phyloP scores from a whole-genome alignment of 768 basidiomycete genomes.

The Pulveroboletus sp. region DNA sequence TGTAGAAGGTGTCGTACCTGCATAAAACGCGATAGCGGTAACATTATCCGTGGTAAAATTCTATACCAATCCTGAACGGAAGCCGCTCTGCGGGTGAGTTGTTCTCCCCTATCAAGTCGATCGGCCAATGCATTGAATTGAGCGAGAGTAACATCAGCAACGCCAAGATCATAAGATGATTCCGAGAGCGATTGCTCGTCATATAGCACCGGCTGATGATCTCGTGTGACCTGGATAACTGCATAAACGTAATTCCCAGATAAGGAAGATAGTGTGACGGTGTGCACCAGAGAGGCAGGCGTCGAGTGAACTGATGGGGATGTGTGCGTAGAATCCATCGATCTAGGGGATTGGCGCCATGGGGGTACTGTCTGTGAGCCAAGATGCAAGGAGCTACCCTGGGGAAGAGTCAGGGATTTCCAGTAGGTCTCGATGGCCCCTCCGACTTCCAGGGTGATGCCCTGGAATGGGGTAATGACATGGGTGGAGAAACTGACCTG shows the following conservation, averaged over 20 bases:
- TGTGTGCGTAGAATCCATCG: slow-evolving; percentile 54
- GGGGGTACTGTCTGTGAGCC: slow-evolving; percentile 35
- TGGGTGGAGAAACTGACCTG: slow-evolving; percentile 87
- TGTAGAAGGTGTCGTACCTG: slow-evolving; percentile 44
- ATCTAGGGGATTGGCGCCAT: slow-evolving; percentile 30
- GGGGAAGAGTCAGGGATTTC: slow-evolving; percentile 62
- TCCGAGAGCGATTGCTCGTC: slow-evolving; percentile 73
- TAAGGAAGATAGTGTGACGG: slow-evolving; percentile 83
- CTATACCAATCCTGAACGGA: slow-evolving; percentile 43
- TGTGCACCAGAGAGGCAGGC: slow-evolving; percentile 43
- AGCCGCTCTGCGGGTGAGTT: slow-evolving; percentile 27
- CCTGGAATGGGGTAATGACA: slow-evolving; percentile 84
- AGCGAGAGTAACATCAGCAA: slow-evolving; percentile 75
- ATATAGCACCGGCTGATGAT: slow-evolving; percentile 84
- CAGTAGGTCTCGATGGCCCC: slow-evolving; percentile 97
- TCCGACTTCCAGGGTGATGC: slow-evolving; percentile 89
- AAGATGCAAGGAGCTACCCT: slow-evolving; percentile 27
- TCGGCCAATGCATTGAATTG: slow-evolving; percentile 73
- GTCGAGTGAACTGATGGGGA: slow-evolving; percentile 66
- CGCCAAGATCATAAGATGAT: slow-evolving; percentile 66
- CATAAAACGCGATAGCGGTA: slow-evolving; percentile 71
- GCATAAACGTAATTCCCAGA: slow-evolving; percentile 84
- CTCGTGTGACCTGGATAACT: slow-evolving; percentile 87
- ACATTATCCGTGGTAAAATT: slow-evolving; percentile 50
- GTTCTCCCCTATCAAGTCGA: slow-evolving; percentile 41